Evolutionary conservation across 2,329 filamentous ascomycete species (phyloP), one percentile per base, ranked within the genome.

Genomic region (Cladobotryum protrusum): DNA sequence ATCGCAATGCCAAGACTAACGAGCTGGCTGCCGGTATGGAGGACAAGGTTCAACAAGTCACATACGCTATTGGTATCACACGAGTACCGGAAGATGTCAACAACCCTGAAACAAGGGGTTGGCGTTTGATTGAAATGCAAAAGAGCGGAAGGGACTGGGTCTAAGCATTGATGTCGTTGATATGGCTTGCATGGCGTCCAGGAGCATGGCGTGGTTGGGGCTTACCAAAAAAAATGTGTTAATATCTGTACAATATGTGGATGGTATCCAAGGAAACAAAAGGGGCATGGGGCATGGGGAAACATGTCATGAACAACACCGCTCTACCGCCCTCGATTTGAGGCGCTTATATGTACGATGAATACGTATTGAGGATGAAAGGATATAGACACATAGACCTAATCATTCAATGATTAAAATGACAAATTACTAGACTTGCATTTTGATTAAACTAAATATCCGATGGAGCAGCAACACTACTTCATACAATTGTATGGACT

Each of bases 81-180:
- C 79, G 93, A 57, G 83, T 95, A 53, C 85, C 93, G 2, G 93
- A 99, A 66, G 93, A 99, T 60, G 92, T 97, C 59, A 92, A 85
- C 75, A 97, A 99, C 69, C 88, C 90, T 2, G 93, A 99, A 74
- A 99, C 93, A 11, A 81, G 91, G 64, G 93, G 93, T 32, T 99
- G 93, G 93, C 85, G 92, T 63, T 75, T 99, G 68, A 97, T 99
- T 65, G 93, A 99, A 74, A 83, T 99, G 76, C 93, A 99, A 71
- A 99, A 99, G 84, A 95, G 89, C 68, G 92, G 88, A 49, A 83
- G 93, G 63, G 93, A 99, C 72, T 97, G 79, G 69, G 79, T 80
- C 59, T 82, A 71, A 72, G 50, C 17, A 42, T 18, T 29, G 34
- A 48, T 36, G 15, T 46, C 35, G 47, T 45, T 52, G 43, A 43